Conservation (phyloP, 257 asterid genomes). For the Rubia yunnanensis region DNA sequence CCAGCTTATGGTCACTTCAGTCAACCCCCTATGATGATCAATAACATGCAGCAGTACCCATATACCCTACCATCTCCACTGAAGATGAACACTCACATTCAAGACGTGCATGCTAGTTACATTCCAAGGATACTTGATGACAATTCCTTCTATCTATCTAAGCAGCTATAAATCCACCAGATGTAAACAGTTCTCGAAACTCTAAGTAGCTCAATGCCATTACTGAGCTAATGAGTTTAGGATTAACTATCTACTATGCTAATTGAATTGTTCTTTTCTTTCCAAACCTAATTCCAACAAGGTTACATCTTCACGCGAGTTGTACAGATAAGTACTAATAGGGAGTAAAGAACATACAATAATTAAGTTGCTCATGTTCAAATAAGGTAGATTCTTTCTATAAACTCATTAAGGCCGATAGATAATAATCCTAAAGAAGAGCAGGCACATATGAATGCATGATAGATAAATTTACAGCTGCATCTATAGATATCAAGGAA, state of each 20-base stretch:
- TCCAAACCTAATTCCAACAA: neutral
- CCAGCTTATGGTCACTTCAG: constrained; percentile 20
- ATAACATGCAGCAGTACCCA: constrained; percentile 24
- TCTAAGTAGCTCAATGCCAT: neutral
- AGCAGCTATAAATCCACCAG: constrained; percentile 16
- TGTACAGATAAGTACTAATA: neutral
- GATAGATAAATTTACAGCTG: constrained; percentile 6
- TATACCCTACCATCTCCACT: constrained; percentile 22
- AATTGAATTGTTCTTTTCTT: neutral
- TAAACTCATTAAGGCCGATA: neutral
- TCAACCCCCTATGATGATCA: constrained; percentile 19
- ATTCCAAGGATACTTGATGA: constrained; percentile 6
- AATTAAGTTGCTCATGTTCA: neutral
- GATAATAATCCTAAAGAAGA: neutral
- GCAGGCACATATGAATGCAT: neutral
- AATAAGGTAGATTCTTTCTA: neutral
- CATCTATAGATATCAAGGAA: too few relatives aligned
- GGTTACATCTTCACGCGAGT: neutral
- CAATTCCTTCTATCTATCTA: constrained; percentile 19
- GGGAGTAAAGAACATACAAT: neutral
- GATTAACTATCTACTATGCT: neutral
- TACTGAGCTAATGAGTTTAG: neutral
- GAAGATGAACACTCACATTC: constrained; percentile 19
- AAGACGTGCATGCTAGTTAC: constrained; percentile 13
- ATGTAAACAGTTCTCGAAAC: neutral